Evolutionary conservation across 805 yeast species (phyloP).

Genomic region (Lachancea waltii): DNA sequence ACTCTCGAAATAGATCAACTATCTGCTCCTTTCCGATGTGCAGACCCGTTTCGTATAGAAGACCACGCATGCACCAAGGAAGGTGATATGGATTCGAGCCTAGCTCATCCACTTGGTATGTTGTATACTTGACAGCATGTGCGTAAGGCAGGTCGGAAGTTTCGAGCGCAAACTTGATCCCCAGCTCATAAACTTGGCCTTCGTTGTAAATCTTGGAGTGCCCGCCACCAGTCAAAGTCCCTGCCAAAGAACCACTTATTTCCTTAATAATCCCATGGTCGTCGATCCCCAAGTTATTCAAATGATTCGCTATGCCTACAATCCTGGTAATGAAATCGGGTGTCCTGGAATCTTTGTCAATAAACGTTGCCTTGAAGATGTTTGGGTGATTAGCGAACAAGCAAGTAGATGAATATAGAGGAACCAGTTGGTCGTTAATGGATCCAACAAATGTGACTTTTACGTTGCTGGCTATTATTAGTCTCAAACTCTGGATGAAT

Average conservation of each 20-base stretch:
- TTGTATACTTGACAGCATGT: conserved; percentile 32
- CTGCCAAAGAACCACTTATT: conserved; percentile 71
- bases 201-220: conserved; percentile 88
- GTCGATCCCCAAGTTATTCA: conserved; percentile 68
- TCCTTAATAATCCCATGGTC: conserved; percentile 87
- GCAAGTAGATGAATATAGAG: conserved; percentile 81
- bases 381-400: conserved; percentile 83
- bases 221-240: conserved; percentile 92
- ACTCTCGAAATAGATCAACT: conserved; percentile 54
- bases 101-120: conserved; percentile 56
- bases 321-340: conserved; percentile 75
- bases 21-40: conserved; percentile 54
- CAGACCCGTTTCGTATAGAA: conserved; percentile 57
- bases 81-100: conserved; percentile 77
- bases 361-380: conserved; percentile 79
- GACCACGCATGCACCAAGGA: conserved; percentile 90
- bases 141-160: conserved; percentile 54
- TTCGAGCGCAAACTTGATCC: conserved; percentile 65
- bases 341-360: conserved; percentile 73
- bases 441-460: conserved; percentile 82
- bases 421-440: conserved; percentile 89
- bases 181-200: conserved; percentile 74
- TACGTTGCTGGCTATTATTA: conserved; percentile 60
- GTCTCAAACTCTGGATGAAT: conserved; percentile 59
- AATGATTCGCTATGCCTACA: conserved; percentile 63